phyloP scores from a whole-genome alignment of 192 early-diverging fungal genomes.

The Pilaira anomala region DNA sequence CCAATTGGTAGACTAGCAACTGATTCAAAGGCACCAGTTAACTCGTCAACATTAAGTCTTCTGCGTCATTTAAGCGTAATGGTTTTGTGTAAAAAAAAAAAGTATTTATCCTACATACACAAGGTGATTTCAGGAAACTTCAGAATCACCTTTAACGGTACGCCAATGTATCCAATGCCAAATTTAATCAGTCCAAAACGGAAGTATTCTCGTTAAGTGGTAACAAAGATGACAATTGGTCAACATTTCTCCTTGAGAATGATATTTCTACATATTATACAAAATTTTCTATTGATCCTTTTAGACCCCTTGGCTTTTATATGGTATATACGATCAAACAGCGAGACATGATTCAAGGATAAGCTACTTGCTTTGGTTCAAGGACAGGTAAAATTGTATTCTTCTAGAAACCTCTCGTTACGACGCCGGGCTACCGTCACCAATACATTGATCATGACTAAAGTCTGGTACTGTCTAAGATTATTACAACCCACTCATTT shows the following conservation, averaged over 20 bases:
- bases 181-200: constrained; percentile 6
- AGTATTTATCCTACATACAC: too few relatives aligned
- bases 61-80: too few relatives aligned
- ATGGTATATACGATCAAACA: background rate
- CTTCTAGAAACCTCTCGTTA: background rate
- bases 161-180: background rate
- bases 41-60: too few relatives aligned
- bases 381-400: background rate
- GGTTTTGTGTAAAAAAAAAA: too few relatives aligned
- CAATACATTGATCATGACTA: background rate
- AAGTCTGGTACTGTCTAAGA: background rate
- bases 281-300: background rate
- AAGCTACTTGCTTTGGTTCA: background rate
- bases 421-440: background rate
- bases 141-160: background rate
- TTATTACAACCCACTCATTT: background rate
- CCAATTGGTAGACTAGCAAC: too few relatives aligned
- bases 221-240: background rate
- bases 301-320: background rate
- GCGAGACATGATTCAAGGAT: background rate
- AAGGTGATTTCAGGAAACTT: background rate
- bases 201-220: background rate
- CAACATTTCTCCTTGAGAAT: background rate
- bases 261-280: background rate
- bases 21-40: too few relatives aligned